These are phyloP conservation scores for Mortierella sp. DNA, from an alignment of 371 early-diverging fungal species.

Conservation along the genomic window DNA sequence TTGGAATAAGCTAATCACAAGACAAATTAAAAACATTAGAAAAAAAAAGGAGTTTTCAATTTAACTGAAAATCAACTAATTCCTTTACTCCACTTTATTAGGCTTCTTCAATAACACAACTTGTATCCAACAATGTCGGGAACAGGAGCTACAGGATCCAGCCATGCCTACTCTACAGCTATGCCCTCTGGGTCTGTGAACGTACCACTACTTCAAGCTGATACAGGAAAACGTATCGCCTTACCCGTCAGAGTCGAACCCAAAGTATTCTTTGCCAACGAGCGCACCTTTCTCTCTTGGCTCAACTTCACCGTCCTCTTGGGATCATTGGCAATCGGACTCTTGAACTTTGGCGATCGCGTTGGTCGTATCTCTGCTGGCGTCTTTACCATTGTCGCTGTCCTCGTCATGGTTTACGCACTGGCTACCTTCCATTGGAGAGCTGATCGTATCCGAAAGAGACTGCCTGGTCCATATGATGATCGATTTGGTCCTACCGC, in stretches of 20 bases:
- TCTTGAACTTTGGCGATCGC: slow-evolving; percentile 84
- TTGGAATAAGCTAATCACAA: too few species aligned
- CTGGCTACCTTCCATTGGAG: slow-evolving; percentile 88
- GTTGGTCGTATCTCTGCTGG: slow-evolving; percentile 81
- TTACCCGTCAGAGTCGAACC: slow-evolving; percentile 94
- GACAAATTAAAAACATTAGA: not conserved
- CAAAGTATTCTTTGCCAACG: slow-evolving; percentile 98
- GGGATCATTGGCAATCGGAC: slow-evolving; percentile 78
- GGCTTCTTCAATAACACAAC: not conserved
- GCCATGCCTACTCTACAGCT: slow-evolving; percentile 28
- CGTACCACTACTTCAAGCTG: slow-evolving; percentile 53
- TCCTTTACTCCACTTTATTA: not conserved
- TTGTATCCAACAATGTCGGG: slow-evolving; percentile 9
- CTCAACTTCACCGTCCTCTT: slow-evolving; percentile 80
- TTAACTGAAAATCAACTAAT: not conserved
- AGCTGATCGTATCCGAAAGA: slow-evolving; percentile 71
- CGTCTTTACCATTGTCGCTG: slow-evolving; percentile 84
- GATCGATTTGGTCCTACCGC: slow-evolving; percentile 69
- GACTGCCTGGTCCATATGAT: slow-evolving; percentile 69
- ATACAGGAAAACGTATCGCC: slow-evolving; percentile 73
- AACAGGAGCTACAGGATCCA: slow-evolving; percentile 7
- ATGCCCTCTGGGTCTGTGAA: slow-evolving; percentile 42
- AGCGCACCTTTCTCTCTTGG: slow-evolving; percentile 95
- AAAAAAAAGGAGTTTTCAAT: not conserved
- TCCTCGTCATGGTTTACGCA: slow-evolving; percentile 81